Conservation (phyloP, 257 asterid genomes). For the Solanum medicagineum region DNA sequence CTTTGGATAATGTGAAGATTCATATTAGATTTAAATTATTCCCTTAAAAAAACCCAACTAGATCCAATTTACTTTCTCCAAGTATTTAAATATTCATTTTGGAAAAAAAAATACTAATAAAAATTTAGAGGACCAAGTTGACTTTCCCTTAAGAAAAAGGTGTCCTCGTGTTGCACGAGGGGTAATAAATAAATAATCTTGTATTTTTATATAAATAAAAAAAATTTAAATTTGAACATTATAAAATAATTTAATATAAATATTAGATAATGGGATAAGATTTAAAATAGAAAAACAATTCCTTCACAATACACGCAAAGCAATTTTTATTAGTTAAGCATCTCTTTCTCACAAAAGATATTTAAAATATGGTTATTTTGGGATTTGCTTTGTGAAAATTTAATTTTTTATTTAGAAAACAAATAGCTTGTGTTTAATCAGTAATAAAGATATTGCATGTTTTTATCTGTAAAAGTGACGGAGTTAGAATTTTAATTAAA, state of each 20-base stretch:
- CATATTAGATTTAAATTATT: neutral
- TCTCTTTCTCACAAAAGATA: neutral
- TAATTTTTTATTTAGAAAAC: neutral
- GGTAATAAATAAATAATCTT: neutral
- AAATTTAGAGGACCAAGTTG: too few species aligned
- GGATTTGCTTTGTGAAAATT: neutral
- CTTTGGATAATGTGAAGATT: neutral
- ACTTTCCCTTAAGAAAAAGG: neutral
- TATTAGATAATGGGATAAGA: too few species aligned
- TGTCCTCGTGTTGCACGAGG: neutral
- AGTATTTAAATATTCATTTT: neutral
- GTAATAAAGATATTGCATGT: neutral
- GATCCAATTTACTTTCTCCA: neutral
- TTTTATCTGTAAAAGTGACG: too few species aligned
- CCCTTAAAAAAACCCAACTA: neutral
- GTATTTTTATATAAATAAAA: neutral
- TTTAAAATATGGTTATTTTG: neutral
- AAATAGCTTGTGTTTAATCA: neutral
- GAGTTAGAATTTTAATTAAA: too few species aligned
- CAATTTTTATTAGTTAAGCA: neutral
- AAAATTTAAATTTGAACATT: too few species aligned
- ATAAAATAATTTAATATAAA: too few species aligned
- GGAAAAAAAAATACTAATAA: too few species aligned
- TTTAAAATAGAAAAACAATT: too few species aligned
- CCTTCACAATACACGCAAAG: neutral